These are phyloP conservation scores for Botrytis paeoniae DNA, from an alignment of 2,329 filamentous ascomycete genomes.

Conservation along the genomic window DNA sequence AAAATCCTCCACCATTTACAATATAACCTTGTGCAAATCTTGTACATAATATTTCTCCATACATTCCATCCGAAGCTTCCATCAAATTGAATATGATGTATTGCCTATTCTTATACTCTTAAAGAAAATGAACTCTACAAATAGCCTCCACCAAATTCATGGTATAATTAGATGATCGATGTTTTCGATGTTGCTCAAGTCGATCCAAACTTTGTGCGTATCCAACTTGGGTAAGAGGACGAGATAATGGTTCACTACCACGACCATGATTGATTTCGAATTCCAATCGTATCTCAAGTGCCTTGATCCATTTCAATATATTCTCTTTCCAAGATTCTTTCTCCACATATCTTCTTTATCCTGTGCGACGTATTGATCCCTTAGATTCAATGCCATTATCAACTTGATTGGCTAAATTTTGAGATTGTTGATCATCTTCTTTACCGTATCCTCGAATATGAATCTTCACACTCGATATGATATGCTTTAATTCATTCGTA, in stretches of 20 bases:
- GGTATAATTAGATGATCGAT: not conserved
- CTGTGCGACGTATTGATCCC: no score
- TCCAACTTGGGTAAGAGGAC: not conserved
- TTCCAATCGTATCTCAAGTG: not conserved
- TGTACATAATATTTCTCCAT: not conserved
- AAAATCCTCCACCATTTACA: not conserved
- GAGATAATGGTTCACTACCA: not conserved
- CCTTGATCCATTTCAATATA: not conserved
- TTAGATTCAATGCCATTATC: no score
- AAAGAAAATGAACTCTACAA: not conserved
- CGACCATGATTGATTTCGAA: not conserved
- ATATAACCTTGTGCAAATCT: not conserved
- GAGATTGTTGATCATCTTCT: not conserved
- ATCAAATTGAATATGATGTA: not conserved
- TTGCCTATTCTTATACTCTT: not conserved
- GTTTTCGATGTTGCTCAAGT: not conserved
- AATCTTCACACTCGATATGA: not conserved
- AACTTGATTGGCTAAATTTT: not conserved
- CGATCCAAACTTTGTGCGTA: not conserved
- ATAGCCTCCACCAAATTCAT: not conserved
- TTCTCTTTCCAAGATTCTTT: not conserved
- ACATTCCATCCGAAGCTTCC: not conserved
- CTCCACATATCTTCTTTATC: no score
- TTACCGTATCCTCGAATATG: not conserved
- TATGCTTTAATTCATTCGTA: not conserved